Conservation (phyloP, 805 yeast species). For the Myxozyma monticola region DNA sequence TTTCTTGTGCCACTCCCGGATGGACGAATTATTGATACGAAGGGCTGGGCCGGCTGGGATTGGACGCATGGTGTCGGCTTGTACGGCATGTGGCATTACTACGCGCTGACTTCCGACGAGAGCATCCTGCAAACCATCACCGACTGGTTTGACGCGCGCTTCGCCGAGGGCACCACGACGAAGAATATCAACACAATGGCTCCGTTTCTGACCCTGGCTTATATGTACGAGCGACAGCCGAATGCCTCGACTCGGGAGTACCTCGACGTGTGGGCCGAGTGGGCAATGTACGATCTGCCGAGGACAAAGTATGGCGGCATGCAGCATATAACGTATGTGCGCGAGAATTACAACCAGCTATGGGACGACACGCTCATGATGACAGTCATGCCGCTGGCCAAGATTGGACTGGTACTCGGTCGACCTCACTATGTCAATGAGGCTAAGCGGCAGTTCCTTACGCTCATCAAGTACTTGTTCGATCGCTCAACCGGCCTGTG, state of each 20-base stretch:
- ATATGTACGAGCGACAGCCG: slow-evolving; percentile 35
- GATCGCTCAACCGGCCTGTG: slow-evolving; percentile 40
- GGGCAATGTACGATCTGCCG: slow-evolving; percentile 39
- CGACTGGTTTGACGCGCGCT: slow-evolving; percentile 39
- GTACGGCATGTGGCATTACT: slow-evolving; percentile 43
- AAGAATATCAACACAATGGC: slow-evolving; percentile 44
- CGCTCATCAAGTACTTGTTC: slow-evolving; percentile 39
- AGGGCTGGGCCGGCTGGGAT: slow-evolving; percentile 45
- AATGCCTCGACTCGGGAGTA: slow-evolving; percentile 30
- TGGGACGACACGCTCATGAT: slow-evolving; percentile 39
- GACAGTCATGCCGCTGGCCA: slow-evolving; percentile 42
- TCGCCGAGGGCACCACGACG: slow-evolving; percentile 39
- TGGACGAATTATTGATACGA: slow-evolving; percentile 42
- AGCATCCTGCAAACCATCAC: slow-evolving; percentile 33
- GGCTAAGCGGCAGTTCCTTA: slow-evolving; percentile 40
- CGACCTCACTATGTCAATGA: slow-evolving; percentile 40
- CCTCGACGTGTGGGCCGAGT: slow-evolving; percentile 42
- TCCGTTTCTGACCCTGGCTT: slow-evolving; percentile 40
- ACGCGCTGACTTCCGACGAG: slow-evolving; percentile 35
- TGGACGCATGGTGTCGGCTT: slow-evolving; percentile 45
- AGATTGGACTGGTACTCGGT: slow-evolving; percentile 37
- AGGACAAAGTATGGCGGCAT: slow-evolving; percentile 41
- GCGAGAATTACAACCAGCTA: slow-evolving; percentile 37
- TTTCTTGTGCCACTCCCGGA: slow-evolving; percentile 37
- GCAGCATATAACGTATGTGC: slow-evolving; percentile 42